Percentiles rank a stretch among this genome's conserved stretches.
These are phyloP conservation scores for Vaccinium darrowii DNA, from an alignment of 148 eudicot genomes.

Conservation along the genomic window DNA sequence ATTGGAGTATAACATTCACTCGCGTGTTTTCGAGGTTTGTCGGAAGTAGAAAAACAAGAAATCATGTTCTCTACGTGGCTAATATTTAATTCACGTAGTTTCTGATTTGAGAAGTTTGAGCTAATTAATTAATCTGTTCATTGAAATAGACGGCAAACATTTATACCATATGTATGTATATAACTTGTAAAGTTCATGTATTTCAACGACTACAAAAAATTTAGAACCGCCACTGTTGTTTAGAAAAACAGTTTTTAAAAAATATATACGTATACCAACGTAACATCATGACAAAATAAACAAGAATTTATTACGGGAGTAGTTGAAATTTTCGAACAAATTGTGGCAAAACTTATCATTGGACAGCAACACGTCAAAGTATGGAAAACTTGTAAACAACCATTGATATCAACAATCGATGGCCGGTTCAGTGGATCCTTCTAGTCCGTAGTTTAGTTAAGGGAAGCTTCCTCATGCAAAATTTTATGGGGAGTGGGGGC, in stretches of 20 bases:
- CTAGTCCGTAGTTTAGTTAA: neutral
- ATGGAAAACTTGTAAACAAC: neutral
- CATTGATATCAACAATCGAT: too few species aligned
- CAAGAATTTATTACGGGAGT: neutral
- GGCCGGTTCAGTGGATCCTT: neutral
- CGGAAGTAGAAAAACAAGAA: neutral
- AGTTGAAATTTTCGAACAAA: neutral
- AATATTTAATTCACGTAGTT: too few species aligned
- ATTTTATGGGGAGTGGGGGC: neutral
- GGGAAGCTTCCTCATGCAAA: neutral
- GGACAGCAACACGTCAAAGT: neutral
- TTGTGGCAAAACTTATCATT: neutral
- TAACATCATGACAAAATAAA: neutral
- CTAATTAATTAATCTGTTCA: too few species aligned
- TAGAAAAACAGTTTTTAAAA: neutral
- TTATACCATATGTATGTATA: too few species aligned
- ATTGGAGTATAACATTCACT: too few species aligned
- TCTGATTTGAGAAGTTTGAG: too few species aligned
- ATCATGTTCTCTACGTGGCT: neutral
- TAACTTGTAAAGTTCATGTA: neutral
- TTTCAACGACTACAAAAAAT: neutral
- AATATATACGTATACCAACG: too few species aligned
- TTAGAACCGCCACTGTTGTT: neutral
- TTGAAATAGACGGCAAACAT: too few species aligned
- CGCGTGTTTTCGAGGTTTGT: neutral